A percentile compares a stretch with the other conserved stretches of the same genome.
These are phyloP conservation scores for Pseudonitzschia multistriata DNA, from an alignment of 108 stramenopile species.

Conservation along the genomic window DNA sequence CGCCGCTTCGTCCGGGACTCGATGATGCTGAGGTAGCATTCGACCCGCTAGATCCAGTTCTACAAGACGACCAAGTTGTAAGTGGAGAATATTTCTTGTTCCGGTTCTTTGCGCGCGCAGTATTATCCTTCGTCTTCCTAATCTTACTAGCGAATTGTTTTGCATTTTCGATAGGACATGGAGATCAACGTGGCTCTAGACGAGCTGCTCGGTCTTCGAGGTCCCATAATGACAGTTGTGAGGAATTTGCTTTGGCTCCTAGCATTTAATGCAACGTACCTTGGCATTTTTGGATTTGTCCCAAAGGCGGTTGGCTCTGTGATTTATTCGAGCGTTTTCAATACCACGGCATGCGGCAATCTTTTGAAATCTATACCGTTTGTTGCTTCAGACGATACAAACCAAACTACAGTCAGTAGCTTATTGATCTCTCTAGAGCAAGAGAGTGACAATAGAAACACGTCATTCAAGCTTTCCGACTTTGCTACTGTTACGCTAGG, in stretches of 20 bases:
- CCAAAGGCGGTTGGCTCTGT: slow-evolving; percentile 70
- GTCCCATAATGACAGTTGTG: slow-evolving; percentile 75
- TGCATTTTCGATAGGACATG: slow-evolving; percentile 55
- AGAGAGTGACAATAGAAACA: slow-evolving; percentile 34
- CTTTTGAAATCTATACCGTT: slow-evolving; percentile 26
- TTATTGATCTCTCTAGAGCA: slow-evolving; percentile 23
- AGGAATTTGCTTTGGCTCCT: slow-evolving; percentile 88
- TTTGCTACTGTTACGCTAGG: slow-evolving; percentile 53
- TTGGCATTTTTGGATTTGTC: slow-evolving; percentile 87
- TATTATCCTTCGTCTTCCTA: slow-evolving; percentile 10
- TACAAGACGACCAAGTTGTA: slow-evolving; percentile 68
- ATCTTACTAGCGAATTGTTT: background rate
- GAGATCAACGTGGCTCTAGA: slow-evolving; percentile 91
- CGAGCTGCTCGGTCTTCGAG: slow-evolving; percentile 91
- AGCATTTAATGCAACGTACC: slow-evolving; percentile 90
- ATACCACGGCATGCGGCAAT: slow-evolving; percentile 29
- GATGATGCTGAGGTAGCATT: slow-evolving; percentile 21
- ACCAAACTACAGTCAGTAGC: slow-evolving; percentile 23
- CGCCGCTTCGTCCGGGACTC: slow-evolving; percentile 20
- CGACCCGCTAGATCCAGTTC: slow-evolving; percentile 61
- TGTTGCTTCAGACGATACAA: slow-evolving; percentile 31
- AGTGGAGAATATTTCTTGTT: slow-evolving; percentile 14
- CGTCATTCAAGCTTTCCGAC: slow-evolving; percentile 60
- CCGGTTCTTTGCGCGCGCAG: background rate
- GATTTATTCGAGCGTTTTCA: slow-evolving; percentile 29